Percentiles rank a stretch among this genome's conserved stretches.
phyloP scores from a whole-genome alignment of 306 rosid genomes.

The Pueraria montana region DNA sequence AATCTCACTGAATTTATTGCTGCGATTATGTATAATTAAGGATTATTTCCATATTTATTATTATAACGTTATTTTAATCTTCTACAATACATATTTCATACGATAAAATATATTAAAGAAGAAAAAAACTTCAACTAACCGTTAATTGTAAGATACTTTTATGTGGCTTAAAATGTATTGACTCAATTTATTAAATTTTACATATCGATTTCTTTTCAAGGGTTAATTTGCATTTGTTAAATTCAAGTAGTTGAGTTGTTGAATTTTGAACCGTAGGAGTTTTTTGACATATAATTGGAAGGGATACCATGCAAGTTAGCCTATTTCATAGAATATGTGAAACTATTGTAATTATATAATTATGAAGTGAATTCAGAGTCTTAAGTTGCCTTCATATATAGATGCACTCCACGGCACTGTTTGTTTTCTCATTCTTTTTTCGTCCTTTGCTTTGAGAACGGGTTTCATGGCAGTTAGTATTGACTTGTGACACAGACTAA shows the following conservation, averaged over 20 bases:
- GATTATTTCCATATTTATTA: not conserved
- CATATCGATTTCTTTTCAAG: not conserved
- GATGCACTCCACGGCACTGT: not conserved
- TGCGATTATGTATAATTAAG: not conserved
- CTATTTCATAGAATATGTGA: not conserved
- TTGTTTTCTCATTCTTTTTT: not conserved
- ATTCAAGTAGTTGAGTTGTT: not conserved
- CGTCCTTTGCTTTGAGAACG: not conserved
- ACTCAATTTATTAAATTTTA: not conserved
- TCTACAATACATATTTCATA: no score
- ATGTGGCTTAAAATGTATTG: not conserved
- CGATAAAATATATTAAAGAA: no score
- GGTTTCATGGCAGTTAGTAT: constrained; percentile 5
- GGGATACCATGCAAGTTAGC: not conserved
- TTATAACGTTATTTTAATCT: not conserved
- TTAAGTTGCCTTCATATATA: not conserved
- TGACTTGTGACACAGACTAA: not conserved
- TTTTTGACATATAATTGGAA: not conserved
- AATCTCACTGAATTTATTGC: not conserved
- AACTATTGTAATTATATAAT: not conserved
- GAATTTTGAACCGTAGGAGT: not conserved
- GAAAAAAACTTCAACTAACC: not conserved
- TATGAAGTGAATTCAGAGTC: not conserved
- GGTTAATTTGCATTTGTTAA: not conserved
- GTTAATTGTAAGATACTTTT: not conserved